Conservation (phyloP, 306 rosid genomes). For the Alnus glutinosa region DNA sequence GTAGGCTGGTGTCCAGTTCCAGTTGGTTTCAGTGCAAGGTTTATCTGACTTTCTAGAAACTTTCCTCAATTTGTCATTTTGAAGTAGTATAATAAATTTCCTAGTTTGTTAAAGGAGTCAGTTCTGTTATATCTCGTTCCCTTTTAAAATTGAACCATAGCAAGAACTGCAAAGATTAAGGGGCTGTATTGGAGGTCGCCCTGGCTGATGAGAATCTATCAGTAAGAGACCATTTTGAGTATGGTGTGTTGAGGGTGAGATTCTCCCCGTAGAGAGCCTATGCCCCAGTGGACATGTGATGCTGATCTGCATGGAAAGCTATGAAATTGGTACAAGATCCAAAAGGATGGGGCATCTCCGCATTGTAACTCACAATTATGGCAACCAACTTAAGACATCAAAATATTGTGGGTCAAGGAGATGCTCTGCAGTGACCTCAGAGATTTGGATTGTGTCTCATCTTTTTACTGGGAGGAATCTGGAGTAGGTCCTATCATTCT, state of each 20-base stretch:
- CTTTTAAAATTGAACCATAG: constrained; percentile 2
- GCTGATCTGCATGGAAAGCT: neutral
- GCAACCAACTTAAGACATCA: neutral
- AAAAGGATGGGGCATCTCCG: neutral
- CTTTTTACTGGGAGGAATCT: no score
- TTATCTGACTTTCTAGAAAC: constrained; percentile 34
- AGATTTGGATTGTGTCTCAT: neutral
- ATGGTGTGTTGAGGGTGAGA: neutral
- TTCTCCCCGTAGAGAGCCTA: neutral
- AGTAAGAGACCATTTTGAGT: neutral
- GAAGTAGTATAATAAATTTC: constrained; percentile 16
- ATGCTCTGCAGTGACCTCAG: neutral
- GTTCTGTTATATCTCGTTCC: neutral
- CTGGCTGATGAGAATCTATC: neutral
- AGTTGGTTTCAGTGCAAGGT: constrained; percentile 89
- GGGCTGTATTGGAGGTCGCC: neutral
- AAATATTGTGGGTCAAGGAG: neutral
- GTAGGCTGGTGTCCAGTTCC: constrained; percentile 89
- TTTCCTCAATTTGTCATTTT: constrained; percentile 25
- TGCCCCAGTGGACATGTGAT: neutral
- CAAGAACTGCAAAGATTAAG: neutral
- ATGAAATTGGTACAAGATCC: neutral
- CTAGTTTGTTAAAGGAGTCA: neutral
- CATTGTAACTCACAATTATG: neutral
- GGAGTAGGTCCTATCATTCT: no score